phyloP scores from a whole-genome alignment of 371 early-diverging fungal genomes.

The Saksenaea oblongispora region DNA sequence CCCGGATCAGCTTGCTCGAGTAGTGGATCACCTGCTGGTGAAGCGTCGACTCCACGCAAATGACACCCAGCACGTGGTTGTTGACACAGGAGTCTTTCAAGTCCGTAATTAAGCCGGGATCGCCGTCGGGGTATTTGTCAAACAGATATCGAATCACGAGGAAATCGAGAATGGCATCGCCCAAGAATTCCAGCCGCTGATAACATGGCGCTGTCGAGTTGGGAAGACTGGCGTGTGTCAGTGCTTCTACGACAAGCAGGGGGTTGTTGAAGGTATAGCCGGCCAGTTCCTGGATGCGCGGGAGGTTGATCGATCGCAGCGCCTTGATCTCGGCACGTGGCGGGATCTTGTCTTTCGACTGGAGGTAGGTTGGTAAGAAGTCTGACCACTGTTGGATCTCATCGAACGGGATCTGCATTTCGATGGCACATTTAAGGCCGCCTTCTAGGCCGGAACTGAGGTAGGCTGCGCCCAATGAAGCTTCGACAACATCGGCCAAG shows the following conservation, averaged over 20 bases:
- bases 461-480: conserved; percentile 82
- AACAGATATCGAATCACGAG: conserved; percentile 76
- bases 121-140: conserved; percentile 51
- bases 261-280: conserved; percentile 76
- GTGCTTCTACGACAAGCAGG: conserved; percentile 71
- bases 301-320: conserved; percentile 24
- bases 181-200: conserved; percentile 93
- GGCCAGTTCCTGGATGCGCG: conserved; percentile 50
- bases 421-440: conserved; percentile 64
- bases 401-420: conserved; percentile 59
- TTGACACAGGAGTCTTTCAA: conserved; percentile 87
- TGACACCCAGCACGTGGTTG: conserved; percentile 82
- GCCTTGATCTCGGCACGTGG: conserved; percentile 32
- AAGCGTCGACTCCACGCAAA: conserved; percentile 63
- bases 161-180: conserved; percentile 92
- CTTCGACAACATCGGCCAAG: conserved; percentile 90
- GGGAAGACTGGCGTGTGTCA: conserved; percentile 83
- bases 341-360: conserved; percentile 26
- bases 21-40: conserved; percentile 69
- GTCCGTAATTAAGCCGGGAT: conserved; percentile 73
- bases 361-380: conserved; percentile 38
- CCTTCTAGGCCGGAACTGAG: conserved; percentile 60
- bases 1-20: conserved; percentile 52
- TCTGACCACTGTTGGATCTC: conserved; percentile 56
- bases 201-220: conserved; percentile 68